Conservation (phyloP, 148 eudicot genomes). For the Suaeda aralocaspica region DNA sequence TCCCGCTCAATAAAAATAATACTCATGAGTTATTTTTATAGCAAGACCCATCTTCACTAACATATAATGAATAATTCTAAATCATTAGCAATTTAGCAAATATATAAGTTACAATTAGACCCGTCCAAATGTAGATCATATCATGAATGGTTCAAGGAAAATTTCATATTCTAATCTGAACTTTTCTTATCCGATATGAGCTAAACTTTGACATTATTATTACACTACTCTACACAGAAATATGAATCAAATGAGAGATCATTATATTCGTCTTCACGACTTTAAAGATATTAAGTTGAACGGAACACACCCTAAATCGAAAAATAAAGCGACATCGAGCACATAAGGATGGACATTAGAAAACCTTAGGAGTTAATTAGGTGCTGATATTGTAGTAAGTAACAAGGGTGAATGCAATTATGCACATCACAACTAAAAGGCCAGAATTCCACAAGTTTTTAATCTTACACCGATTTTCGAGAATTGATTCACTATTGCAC, state of each 20-base stretch:
- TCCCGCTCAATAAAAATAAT: no score
- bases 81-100: no score
- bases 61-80: background rate
- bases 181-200: no score
- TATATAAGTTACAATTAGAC: background rate
- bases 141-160: background rate
- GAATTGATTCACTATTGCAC: background rate
- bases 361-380: background rate
- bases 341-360: background rate
- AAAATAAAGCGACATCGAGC: background rate
- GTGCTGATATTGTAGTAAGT: background rate
- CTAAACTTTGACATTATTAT: no score
- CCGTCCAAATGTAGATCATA: slow-evolving; percentile 4
- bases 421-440: background rate
- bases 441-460: background rate
- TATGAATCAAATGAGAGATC: no score
- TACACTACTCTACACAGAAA: no score
- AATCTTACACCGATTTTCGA: background rate
- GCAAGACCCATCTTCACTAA: no score
- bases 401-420: background rate
- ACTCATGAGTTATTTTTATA: no score
- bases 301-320: no score
- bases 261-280: no score
- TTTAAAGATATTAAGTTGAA: no score
- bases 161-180: no score